Base-by-base conservation (phyloP, 371 early-diverging fungal genomes). In the Mortierella sp. region DNA sequence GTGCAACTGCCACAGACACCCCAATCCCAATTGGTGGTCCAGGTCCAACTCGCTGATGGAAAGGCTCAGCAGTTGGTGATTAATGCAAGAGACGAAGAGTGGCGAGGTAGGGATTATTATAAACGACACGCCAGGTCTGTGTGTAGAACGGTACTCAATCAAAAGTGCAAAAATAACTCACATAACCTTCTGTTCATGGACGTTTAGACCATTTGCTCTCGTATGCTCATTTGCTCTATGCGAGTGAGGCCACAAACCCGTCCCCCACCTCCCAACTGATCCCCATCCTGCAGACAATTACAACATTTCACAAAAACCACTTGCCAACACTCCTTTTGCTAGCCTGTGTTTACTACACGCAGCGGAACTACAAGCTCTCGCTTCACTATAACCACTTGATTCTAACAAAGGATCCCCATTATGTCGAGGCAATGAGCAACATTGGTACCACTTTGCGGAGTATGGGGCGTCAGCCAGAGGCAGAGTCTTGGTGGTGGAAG, bases 361-460 rank as follows among this genome's bases (percentile, higher is more conserved):
- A 90, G 64, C 88, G 86, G 52, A 84, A 94, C 66, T 88, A 91
- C 60, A 84, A 87, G 43, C 83, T 89, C 21, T 94, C 95, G 7
- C 83, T 95, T 25, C 82, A 84, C 26, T 95, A 92, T 84, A 96
- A 96, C 82, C 87, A 92, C 29, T 81, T 87, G 9, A 96, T 96
- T 62, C 85, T 96, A 12, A 85, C 87, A 62, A 83, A 93, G 37
- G 95, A 96, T 71, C 88, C 93, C 15, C 85, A 89, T 66, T 95
- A 95, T 74, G 95, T 95, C 15, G 97, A 96, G 75, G 96, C 96
- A 6, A 95, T 94, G 91, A 94, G 93, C 60, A 95, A 96, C 75
- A 92, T 96, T 62, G 97, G 96, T 7, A 95, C 95, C 7, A 96
- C 97, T 1, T 82, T 94, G 66, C 85, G 93, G 48, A 93, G 90